Conservation (phyloP, 2,329 filamentous ascomycete genomes). For the Alternaria infectoria region DNA sequence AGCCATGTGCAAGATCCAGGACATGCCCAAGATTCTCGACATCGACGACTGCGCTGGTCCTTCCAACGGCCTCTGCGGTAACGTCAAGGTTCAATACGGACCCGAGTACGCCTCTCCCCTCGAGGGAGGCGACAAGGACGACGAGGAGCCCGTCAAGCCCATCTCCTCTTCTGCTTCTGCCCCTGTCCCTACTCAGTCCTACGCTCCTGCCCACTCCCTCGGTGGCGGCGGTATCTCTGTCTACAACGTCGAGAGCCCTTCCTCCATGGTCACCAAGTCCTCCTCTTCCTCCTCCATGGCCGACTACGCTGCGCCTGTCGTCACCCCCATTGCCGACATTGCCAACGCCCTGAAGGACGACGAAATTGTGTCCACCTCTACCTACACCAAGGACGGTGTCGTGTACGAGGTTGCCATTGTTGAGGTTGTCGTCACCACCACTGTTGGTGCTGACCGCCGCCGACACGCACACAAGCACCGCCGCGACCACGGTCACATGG, state of each 20-base stretch:
- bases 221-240: constrained; percentile 45
- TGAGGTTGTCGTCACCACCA: constrained; percentile 52
- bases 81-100: constrained; percentile 57
- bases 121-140: constrained; percentile 24
- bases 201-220: constrained; percentile 37
- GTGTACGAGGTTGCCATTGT: constrained; percentile 55
- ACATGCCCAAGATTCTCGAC: constrained; percentile 60
- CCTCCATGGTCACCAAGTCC: constrained; percentile 9
- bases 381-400: constrained; percentile 51
- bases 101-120: constrained; percentile 49
- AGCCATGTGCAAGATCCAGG: constrained; percentile 66
- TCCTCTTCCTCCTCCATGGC: constrained; percentile 9
- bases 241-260: constrained; percentile 28
- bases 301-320: constrained; percentile 4
- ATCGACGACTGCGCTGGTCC: constrained; percentile 67
- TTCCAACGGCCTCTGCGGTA: constrained; percentile 69
- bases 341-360: constrained; percentile 8
- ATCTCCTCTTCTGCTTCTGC: constrained; percentile 22
- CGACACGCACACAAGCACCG: constrained; percentile 34
- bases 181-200: constrained; percentile 43
- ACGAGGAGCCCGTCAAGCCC: constrained; percentile 29
- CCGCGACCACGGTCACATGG: constrained; percentile 26
- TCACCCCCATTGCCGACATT: constrained; percentile 30
- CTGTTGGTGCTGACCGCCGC: constrained; percentile 35
- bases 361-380: constrained; percentile 48